Evolutionary conservation across 441 rosid species (phyloP).

Genomic region (Bocquillonia castaneifolia): DNA sequence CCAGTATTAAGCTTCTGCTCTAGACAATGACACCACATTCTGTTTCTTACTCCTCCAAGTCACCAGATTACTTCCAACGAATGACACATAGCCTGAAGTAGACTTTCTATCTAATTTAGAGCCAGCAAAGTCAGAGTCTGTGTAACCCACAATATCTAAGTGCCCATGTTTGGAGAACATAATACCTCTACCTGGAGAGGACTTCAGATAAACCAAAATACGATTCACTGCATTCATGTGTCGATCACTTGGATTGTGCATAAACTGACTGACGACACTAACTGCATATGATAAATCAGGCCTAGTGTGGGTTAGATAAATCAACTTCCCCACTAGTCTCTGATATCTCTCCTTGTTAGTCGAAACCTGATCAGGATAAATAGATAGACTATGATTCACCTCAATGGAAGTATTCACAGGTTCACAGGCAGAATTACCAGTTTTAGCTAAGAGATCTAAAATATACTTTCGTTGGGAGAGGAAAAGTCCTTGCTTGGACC

Average conservation of each 20-base stretch:
- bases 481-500: conserved; percentile 1
- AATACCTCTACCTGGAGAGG: background rate
- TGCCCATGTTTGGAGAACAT: background rate
- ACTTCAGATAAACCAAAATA: background rate
- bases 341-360: background rate
- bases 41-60: background rate
- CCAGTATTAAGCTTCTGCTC: background rate
- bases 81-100: background rate
- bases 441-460: background rate
- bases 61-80: too few relatives aligned
- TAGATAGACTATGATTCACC: background rate
- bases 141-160: background rate
- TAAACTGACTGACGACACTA: too few relatives aligned
- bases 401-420: background rate
- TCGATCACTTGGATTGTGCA: background rate
- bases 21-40: background rate
- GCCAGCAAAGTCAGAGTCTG: background rate
- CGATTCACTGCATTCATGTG: background rate
- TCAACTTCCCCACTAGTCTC: background rate
- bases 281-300: background rate
- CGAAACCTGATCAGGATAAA: background rate
- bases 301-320: background rate
- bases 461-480: background rate
- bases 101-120: background rate
- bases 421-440: background rate